Percentiles rank a stretch among this genome's conserved stretches.
Evolutionary conservation across 1,139 yeast genomes (phyloP).

Genomic region (Taphrina sp.): DNA sequence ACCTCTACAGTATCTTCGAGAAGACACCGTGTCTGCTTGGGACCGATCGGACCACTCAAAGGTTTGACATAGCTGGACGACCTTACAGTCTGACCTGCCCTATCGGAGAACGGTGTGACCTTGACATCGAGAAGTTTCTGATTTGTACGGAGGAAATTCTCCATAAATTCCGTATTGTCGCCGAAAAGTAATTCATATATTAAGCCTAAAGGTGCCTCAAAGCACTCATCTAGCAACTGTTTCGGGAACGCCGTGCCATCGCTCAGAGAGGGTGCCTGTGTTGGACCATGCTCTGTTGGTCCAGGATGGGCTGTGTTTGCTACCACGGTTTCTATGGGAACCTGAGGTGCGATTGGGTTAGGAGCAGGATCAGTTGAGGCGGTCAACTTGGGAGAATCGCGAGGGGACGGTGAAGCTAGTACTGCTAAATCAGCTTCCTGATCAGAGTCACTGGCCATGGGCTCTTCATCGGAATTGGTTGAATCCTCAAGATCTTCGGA

Average conservation of each 20-base stretch:
- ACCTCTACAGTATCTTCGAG: constrained; percentile 69
- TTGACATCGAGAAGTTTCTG: constrained; percentile 73
- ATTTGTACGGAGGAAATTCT: constrained; percentile 55
- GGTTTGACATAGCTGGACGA: constrained; percentile 76
- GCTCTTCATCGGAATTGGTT: not conserved
- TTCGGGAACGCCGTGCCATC: constrained; percentile 57
- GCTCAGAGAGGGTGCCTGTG: constrained; percentile 53
- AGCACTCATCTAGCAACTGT: constrained; percentile 58
- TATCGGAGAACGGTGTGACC: constrained; percentile 52
- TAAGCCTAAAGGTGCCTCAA: constrained; percentile 79
- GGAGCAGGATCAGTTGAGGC: constrained; percentile 1
- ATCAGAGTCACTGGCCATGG: not conserved
- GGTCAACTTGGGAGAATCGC: constrained; percentile 4
- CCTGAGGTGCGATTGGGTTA: too few species aligned
- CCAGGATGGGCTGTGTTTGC: constrained; percentile 45
- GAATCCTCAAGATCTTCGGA: too few species aligned
- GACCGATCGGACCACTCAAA: constrained; percentile 79
- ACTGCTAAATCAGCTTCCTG: not conserved
- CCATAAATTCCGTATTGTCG: constrained; percentile 59
- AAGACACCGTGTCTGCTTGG: constrained; percentile 84
- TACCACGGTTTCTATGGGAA: not conserved
- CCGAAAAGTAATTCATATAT: constrained; percentile 72
- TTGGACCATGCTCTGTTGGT: constrained; percentile 58
- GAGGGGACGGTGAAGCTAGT: not conserved
- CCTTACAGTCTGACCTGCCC: constrained; percentile 48